These are phyloP conservation scores for Boletus tomentosulus DNA, from an alignment of 768 basidiomycete species.

Conservation along the genomic window DNA sequence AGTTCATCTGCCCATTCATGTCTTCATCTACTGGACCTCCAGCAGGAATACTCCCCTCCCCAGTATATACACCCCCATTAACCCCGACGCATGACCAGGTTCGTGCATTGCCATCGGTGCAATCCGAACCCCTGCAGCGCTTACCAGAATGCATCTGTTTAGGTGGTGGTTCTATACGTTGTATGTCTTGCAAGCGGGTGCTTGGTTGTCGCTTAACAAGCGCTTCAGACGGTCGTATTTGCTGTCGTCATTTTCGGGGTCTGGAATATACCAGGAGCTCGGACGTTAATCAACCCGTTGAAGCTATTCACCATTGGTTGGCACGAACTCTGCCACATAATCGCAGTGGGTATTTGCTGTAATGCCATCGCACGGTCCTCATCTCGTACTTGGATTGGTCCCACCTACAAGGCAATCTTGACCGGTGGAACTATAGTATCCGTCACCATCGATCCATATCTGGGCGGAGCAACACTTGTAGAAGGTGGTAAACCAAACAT, in stretches of 20 bases:
- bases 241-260: conserved; percentile 82
- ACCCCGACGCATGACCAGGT: conserved; percentile 72
- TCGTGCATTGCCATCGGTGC: conserved; percentile 25
- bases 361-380: conserved; percentile 3
- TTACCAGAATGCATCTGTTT: conserved; percentile 19
- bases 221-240: conserved; percentile 70
- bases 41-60: conserved; percentile 32
- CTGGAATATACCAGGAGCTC: conserved; percentile 81
- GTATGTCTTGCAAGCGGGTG: conserved; percentile 41
- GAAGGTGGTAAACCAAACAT: conserved; percentile 70
- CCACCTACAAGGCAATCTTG: conserved; percentile 55
- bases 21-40: conserved; percentile 32
- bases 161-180: conserved; percentile 75
- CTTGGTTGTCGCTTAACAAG: conserved; percentile 6
- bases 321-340: conserved; percentile 85
- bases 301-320: conserved; percentile 86
- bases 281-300: conserved; percentile 76
- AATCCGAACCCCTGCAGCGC: conserved; percentile 15
- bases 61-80: conserved; percentile 40
- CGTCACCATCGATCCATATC: conserved; percentile 80
- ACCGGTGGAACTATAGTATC: conserved; percentile 75
- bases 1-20: conserved; percentile 33
- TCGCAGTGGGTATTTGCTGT: conserved; percentile 47
- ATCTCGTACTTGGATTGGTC: conserved; percentile 4
- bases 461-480: conserved; percentile 61